Percentiles rank a stretch among this genome's conserved stretches.
phyloP scores from a whole-genome alignment of 257 asterid genomes.

The Solanum neorickii region DNA sequence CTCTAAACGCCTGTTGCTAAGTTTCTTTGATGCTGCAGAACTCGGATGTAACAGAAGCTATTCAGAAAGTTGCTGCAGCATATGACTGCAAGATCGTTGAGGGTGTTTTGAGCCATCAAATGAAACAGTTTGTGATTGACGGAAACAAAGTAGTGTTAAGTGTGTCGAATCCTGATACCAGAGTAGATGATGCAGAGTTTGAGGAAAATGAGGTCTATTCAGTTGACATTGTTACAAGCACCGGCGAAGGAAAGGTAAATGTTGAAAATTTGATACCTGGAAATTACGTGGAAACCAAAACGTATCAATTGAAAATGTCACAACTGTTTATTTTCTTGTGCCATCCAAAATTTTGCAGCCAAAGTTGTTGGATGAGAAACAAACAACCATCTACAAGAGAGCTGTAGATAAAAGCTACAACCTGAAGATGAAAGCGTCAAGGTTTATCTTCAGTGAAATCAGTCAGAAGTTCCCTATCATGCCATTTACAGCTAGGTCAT shows the following conservation, averaged over 20 bases:
- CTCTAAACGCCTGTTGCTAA: neutral
- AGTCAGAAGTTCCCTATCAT: constrained; percentile 70
- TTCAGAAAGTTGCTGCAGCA: constrained; percentile 71
- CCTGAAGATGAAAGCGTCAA: constrained; percentile 85
- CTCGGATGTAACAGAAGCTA: constrained; percentile 9
- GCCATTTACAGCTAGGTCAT: constrained; percentile 65
- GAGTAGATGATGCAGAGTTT: constrained; percentile 89
- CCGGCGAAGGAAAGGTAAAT: constrained; percentile 91
- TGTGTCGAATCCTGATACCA: constrained; percentile 63
- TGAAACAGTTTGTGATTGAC: constrained; percentile 88
- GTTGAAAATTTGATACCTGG: neutral
- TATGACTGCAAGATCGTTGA: constrained; percentile 89
- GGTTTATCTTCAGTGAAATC: constrained; percentile 87
- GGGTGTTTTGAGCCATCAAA: constrained; percentile 88
- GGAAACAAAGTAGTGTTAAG: constrained; percentile 79
- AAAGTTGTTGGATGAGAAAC: constrained; percentile 80
- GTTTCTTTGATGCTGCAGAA: neutral
- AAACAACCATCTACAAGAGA: constrained; percentile 88
- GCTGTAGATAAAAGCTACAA: constrained; percentile 89
- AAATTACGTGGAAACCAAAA: neutral
- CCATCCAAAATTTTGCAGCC: constrained; percentile 27
- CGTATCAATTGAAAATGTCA: neutral
- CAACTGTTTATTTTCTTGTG: neutral
- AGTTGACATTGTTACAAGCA: constrained; percentile 76
- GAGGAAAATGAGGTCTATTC: constrained; percentile 80